Conservation (phyloP, 768 basidiomycete genomes). For the Suillus ampliporus region DNA sequence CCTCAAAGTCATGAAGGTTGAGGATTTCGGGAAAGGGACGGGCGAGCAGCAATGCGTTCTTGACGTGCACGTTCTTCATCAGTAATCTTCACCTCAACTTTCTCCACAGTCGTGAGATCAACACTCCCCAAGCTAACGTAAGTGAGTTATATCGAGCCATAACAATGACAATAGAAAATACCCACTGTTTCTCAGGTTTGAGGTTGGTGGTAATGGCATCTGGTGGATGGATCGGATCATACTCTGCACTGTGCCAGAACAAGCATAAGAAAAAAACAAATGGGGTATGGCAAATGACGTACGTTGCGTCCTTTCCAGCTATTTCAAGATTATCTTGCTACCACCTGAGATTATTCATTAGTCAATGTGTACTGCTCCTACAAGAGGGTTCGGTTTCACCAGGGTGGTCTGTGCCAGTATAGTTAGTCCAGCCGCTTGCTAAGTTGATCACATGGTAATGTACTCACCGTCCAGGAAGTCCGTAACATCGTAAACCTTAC, state of each 20-base stretch:
- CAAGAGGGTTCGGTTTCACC: neutral
- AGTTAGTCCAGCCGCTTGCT: constrained; percentile 36
- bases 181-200: constrained; percentile 78
- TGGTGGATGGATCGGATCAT: constrained; percentile 85
- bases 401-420: neutral
- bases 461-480: constrained; percentile 66
- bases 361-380: constrained; percentile 18
- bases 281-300: constrained; percentile 35
- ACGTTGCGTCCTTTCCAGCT: constrained; percentile 91
- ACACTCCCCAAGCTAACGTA: constrained; percentile 63
- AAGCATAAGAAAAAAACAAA: neutral
- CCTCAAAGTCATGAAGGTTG: constrained; percentile 93
- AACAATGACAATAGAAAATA: neutral
- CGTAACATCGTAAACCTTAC: constrained; percentile 75
- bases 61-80: constrained; percentile 73
- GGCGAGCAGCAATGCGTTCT: constrained; percentile 61
- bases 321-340: constrained; percentile 79
- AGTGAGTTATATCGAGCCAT: neutral
- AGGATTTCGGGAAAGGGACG: constrained; percentile 77
- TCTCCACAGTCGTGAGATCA: constrained; percentile 66
- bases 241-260: constrained; percentile 55
- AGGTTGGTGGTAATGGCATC: constrained; percentile 75
- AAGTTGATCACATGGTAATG: constrained; percentile 48
- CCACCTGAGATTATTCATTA: constrained; percentile 54
- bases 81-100: constrained; percentile 64